Base-by-base conservation (phyloP, 1,139 yeast genomes). In the Yamadazyma sp. region DNA sequence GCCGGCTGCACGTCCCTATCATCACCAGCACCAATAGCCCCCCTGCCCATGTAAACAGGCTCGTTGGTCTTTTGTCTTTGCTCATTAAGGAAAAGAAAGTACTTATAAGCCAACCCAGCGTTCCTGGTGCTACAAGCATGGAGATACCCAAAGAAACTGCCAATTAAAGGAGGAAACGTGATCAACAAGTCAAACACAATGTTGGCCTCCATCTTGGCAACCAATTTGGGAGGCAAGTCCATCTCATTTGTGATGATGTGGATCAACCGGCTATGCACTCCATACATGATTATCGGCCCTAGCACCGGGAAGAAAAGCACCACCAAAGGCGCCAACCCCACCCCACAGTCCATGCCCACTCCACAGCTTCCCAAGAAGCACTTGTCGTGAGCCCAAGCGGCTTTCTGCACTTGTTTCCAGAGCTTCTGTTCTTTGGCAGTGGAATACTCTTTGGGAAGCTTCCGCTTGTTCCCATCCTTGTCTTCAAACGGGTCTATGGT, bases 61-160 rank as follows among this genome's bases (percentile, higher is more conserved):
- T 37, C 35, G 5, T 51, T 49, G 31, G 53, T 53, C 31, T 56
- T 49, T 12, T 55, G 50, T 35, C 74, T 55, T 34, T 64, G 63
- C 25, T 65, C 49, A 0, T 73, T 69, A 41, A 66, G 50, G 37
- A 66, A 61, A n/a, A 61, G 58, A 37, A 79, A 56, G 44, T 66
- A 69, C 18, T 70, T 73, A 56, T 81, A 88, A 6, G 87, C 71
- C 53, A 87, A 54, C 0, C 89, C 88, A 0, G 96, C 95, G 59
- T 89, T 91, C 52, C 96, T 67, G 0, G 96, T 86, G n/a, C 95
- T 86, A 54, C 96, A 86, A 1, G 83, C 86, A 58, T 87, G 79
- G 59, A 91, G 48, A 89, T 95, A 91, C 11, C 87, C 69, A 43
- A 88, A 76, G 34, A 88, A 62, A 2, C 81, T 69, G 1, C 98